phyloP scores from a whole-genome alignment of 176 grass and related monocot species.

The sorghum (Sorghum bicolor) region Sorghum_bicolor_NCBIv3 NC_012870.2:58175501-58176000 shows the following conservation, averaged over 20 bases:
- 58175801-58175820: conserved; percentile 5
- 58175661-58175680: not conserved
- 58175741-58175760: conserved; percentile 8
- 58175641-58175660: conserved; percentile 4
- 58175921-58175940: conserved; percentile 23
- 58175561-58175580: not conserved
- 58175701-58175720: not conserved
- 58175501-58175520: too few species aligned
- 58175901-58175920: conserved; percentile 2
- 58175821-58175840: conserved; percentile 12
- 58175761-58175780: conserved; percentile 16
- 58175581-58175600: not conserved
- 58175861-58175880: not conserved
- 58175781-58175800: conserved; percentile 18
- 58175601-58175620: not conserved
- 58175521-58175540: not conserved
- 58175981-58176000: not conserved
- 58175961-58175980: not conserved
- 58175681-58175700: not conserved
- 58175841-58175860: conserved; percentile 19
- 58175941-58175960: not conserved
- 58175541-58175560: not conserved
- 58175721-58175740: conserved; percentile 3
- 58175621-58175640: conserved; percentile 9
- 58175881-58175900: conserved; percentile 14